Evolutionary conservation across 164 flowering plant genomes (phyloP), one percentile per base, ranked within the genome.

Genomic region (Piper longum): DNA sequence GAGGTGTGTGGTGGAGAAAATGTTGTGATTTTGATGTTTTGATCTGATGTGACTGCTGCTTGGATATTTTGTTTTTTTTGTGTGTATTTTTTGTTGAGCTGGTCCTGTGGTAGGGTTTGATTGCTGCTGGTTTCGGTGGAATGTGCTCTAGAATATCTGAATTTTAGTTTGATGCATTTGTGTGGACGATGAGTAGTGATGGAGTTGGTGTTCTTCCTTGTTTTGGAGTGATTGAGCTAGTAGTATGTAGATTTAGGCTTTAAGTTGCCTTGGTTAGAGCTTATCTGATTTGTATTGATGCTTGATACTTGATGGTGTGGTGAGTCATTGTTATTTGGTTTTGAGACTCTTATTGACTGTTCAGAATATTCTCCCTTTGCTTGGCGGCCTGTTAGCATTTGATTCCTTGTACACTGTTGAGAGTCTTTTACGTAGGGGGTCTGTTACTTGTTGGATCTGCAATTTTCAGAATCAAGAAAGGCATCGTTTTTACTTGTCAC

Each of bases 371-470:
- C 6, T n/a, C 41, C 12, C 41, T 39, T 66, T 59, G 43, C 52
- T 63, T 69, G 45, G 56, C 43, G 55, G 51, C 45, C 52, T 48
- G 60, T n/a, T 36, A 54, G 59, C 42, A 63, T 57, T 57, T 68
- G 63, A 69, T 73, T 65, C 75, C 62, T 43, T 56, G n/a, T 9
- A 2, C 52, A 9, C 9, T 8, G 56, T 7, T 41, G 62, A 39
- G 62, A 58, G 62, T 61, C 56, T 58, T 41, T 57, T 57, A 41
- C 36, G 12, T 57, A 9, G 18, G 17, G 3, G 59, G 59, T 57
- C 59, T 39, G 17, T 57, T 57, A 6, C 60, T 57, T 57, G 41
- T 36, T 57, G 41, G 41, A 26, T 57, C 60, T 57, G 60, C 41
- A 57, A 57, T 5, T 48, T 48, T 48, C 14, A 48, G 52, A 12